Base-by-base conservation (phyloP, 306 rosid genomes). In the Quercus gilva region DNA sequence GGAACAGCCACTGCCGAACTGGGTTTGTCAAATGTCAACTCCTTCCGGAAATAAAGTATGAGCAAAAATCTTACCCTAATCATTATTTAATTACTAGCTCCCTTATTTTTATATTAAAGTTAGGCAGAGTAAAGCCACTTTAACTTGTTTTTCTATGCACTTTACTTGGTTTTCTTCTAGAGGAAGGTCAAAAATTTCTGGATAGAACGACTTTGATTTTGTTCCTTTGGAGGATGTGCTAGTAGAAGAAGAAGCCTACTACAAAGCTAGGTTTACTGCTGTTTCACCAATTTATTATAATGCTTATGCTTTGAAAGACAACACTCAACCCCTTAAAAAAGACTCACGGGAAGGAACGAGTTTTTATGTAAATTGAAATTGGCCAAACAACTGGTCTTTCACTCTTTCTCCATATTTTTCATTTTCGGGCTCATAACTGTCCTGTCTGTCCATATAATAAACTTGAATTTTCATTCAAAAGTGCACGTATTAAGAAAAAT, bases 11-110 rank as follows among this genome's bases (percentile, higher is more conserved):
- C 60, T 51, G 75, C 5, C 1, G 29, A 43, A 19, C 70, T 35
- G 73, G 33, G 12, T 55, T 49, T 77, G 73, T 82, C 57, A 65
- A 86, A 76, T 58, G 78, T 88, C 89, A 88, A 72, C 76, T 80
- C 71, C 29, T 3, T 20, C 82, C 67, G 74, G 51, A 57, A 75
- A 59, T 84, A 78, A 49, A 78, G 53, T 80, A 67, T 61, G n/a
- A 17, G n/a, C 41, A 20, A 10, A n/a, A n/a, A 51, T 63, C 78
- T 68, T 25, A 14, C 41, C 73, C 79, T 73, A 76, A 83, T 80
- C 83, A 73, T 68, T 80, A 6, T 76, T 84, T 72, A 79, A 86
- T 28, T 60, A 73, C 19, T 74, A 55, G 5, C 55, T 83, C n/a
- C 5, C 21, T 4, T 5, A 5, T 1, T 6, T 13, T 59, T 75